Base-by-base conservation (phyloP, 202 grass and related monocot genomes). In the Saccharum hybrid region DNA sequence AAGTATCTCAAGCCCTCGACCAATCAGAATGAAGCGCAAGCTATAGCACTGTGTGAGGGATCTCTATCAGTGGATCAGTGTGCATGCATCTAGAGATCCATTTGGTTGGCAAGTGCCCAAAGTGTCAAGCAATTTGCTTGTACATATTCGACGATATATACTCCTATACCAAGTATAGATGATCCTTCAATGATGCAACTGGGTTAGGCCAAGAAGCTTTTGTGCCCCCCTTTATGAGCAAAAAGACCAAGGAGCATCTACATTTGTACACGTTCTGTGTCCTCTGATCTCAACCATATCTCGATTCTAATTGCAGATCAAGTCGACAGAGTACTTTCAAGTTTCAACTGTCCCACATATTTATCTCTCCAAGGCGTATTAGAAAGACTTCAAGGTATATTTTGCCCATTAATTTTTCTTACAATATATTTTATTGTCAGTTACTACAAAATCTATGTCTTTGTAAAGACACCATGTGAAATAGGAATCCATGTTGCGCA, bases 21-120 rank as follows among this genome's bases (percentile, higher is more conserved):
- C 84, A 74, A 81, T 86, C 37, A 12, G 16, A 74, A 67, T 5
- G 77, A 41, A 66, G 46, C 1, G 4, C 22, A 3, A 80, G 68
- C 76, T 72, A 61, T 56, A 16, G 16, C 48, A 18, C 48, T 59
- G 54, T 22, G 19, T 73, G 16, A 51, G 23, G 16, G 43, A 72
- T 65, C 57, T 74, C 69, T 66, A 49, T 74, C 69, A 19, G 66
- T 68, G n/a, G 63, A n/a, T 22, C 42, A 31, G 48, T 60, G 77
- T 59, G 77, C 84, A 86, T 74, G 84, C 77, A 86, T 60, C 77
- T 68, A 75, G 62, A 59, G 49, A n/a, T n/a, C 69, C 61, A 74
- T 68, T 81, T 81, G 37, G 36, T 57, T 48, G 81, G 68, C 75
- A 75, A 81, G 71, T 68, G 71, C 84, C 69, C 38, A 61, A 61